Evolutionary conservation across 495 filamentous ascomycete species (phyloP), one percentile per base, ranked within the genome.

Genomic region (Podospora bellae-mahoneyi): DNA sequence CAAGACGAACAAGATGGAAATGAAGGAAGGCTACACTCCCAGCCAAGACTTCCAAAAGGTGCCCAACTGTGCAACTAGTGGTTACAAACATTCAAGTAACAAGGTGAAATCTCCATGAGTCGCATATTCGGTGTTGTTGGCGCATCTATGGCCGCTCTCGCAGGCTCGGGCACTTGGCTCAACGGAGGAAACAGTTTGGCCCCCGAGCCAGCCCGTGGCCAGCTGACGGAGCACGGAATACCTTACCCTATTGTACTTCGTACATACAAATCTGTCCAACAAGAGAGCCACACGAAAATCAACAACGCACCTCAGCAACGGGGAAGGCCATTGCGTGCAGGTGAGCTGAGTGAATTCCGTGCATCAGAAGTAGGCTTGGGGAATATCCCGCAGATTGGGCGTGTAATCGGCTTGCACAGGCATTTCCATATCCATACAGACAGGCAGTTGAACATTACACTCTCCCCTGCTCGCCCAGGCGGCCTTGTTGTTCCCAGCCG

Each of bases 401-500:
- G 30, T 32, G 30, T 56, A 56, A 5, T 56, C 26, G 55, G 55
- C 55, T 58, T 58, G 55, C 26, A 23, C 23, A 23, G 23, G 23
- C 23, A 58, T 58, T 9, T 56, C 16, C 15, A 56, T 4, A 18
- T 58, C n/a, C 23, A 58, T 19, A 58, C 23, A 58, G n/a, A 56
- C 15, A 56, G 23, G 19, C 18, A 18, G 55, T 58, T 19, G 55
- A 26, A 18, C 55, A 0, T 58, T 26, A 23, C n/a, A 20, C 16
- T 58, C n/a, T 58, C n/a, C 55, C n/a, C 55, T 58, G 55, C 5
- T 39, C 32, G 30, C 61, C 61, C 61, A 39, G 61, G 61, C 32
- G 61, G 28, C 34, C 61, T n/a, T 63, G 61, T 39, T 63, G 32
- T 63, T 32, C 61, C 34, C 20, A 48, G 61, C 61, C 61, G 1